Conservation (phyloP, 805 yeast species). For the Brettanomyces naardenensis region DNA sequence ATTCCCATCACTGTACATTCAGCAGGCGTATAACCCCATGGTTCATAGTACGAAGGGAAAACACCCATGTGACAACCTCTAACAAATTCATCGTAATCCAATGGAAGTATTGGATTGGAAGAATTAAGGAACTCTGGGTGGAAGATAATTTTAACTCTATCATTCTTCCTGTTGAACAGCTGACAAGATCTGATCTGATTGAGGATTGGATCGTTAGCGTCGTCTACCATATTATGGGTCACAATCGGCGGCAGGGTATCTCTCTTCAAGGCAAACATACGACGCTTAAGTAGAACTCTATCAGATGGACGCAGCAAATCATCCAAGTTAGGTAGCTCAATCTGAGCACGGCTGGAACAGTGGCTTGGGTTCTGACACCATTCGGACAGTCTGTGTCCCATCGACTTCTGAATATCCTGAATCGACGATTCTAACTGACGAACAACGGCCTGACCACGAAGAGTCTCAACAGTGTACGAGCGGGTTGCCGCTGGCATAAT, state of each 20-base stretch:
- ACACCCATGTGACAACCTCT: constrained; percentile 98
- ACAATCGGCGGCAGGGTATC: constrained; percentile 90
- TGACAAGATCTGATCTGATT: constrained; percentile 89
- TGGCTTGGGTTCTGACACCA: constrained; percentile 57
- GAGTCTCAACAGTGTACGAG: constrained; percentile 91
- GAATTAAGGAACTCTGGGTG: constrained; percentile 96
- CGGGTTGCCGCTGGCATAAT: constrained; percentile 96
- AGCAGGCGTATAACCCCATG: constrained; percentile 99
- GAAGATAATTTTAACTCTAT: constrained; percentile 90
- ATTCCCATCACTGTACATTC: constrained; percentile 99
- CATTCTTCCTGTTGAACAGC: constrained; percentile 81
- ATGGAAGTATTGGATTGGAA: constrained; percentile 84
- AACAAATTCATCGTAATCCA: constrained; percentile 96
- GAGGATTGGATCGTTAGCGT: constrained; percentile 81
- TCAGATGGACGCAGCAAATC: constrained; percentile 83
- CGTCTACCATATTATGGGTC: constrained; percentile 95
- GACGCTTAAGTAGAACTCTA: constrained; percentile 79
- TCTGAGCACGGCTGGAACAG: constrained; percentile 17
- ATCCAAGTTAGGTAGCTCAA: constrained; percentile 60
- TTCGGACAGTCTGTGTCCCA: constrained; percentile 83
- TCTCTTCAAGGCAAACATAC: constrained; percentile 88
- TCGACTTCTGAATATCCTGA: constrained; percentile 74
- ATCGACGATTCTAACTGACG: constrained; percentile 86
- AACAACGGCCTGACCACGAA: constrained; percentile 93
- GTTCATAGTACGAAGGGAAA: constrained; percentile 97